These are phyloP conservation scores for Solidago caesia DNA, from an alignment of 129 eudicot genomes.

Conservation along the genomic window DNA sequence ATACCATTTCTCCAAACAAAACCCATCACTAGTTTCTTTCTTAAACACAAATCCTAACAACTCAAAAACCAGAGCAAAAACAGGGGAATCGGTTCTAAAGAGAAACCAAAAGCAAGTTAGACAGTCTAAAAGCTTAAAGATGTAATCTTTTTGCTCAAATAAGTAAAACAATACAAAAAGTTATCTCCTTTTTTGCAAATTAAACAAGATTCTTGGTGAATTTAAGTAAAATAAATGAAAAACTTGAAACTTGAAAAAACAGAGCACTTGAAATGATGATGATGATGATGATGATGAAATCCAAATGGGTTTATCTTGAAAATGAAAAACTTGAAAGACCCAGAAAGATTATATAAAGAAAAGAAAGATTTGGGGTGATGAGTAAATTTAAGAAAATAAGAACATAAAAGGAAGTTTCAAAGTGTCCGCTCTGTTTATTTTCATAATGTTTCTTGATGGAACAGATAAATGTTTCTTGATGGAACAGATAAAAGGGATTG, in stretches of 20 bases:
- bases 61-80: conserved; percentile 15
- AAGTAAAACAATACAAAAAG: background rate
- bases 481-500: conserved; percentile 26
- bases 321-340: conserved; percentile 5
- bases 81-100: background rate
- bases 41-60: background rate
- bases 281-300: conserved; percentile 1
- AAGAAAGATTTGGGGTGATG: background rate
- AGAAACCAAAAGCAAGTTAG: background rate
- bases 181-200: background rate
- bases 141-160: no score
- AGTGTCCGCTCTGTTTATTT: conserved; percentile 27
- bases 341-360: conserved; percentile 10
- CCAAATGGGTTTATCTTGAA: conserved; percentile 20
- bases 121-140: background rate
- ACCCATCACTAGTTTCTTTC: conserved; percentile 24
- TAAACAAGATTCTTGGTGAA: conserved; percentile 4
- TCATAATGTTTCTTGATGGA: conserved; percentile 25
- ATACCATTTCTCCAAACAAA: background rate
- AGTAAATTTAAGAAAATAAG: conserved; percentile 10
- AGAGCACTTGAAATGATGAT: conserved; percentile 21
- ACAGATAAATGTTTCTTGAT: conserved; percentile 30
- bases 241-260: conserved; percentile 7
- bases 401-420: background rate
- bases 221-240: background rate